Evolutionary conservation across 192 early-diverging fungal genomes (phyloP).

Genomic region (Chytriomyces sp.): DNA sequence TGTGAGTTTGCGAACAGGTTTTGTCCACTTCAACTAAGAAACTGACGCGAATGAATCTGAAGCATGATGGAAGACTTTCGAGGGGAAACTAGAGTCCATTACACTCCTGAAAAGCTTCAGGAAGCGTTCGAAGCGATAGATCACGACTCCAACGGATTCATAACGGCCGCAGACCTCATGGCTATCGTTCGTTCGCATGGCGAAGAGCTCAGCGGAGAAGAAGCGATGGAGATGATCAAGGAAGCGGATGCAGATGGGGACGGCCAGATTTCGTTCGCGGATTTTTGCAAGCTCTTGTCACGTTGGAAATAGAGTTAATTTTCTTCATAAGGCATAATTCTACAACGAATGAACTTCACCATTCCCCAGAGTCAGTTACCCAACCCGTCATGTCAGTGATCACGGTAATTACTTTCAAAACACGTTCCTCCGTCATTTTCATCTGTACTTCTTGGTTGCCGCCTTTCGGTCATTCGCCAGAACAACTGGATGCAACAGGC

Average conservation of each 20-base stretch:
- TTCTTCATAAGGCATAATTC: no score
- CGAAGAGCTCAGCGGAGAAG: constrained; percentile 34
- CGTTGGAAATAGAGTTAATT: background rate
- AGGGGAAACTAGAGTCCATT: constrained; percentile 18
- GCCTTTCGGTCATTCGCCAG: no score
- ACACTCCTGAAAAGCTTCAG: constrained; percentile 31
- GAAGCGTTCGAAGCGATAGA: constrained; percentile 51
- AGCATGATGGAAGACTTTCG: constrained; percentile 33
- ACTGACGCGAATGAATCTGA: background rate
- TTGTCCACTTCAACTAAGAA: background rate
- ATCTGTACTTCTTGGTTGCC: no score
- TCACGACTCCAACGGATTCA: constrained; percentile 45
- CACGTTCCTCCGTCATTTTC: no score
- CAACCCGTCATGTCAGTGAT: no score
- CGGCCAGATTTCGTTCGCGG: constrained; percentile 40
- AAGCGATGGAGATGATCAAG: constrained; percentile 46
- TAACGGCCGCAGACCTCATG: constrained; percentile 35
- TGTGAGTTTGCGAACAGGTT: constrained; percentile 1
- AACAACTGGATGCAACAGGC: no score
- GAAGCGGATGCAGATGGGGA: constrained; percentile 48
- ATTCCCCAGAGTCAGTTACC: no score
- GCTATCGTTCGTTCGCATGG: constrained; percentile 21
- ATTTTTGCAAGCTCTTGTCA: constrained; percentile 35
- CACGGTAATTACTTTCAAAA: no score
- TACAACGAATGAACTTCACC: no score